Conservation (phyloP, 306 rosid genomes). For the Senna siamea region DNA sequence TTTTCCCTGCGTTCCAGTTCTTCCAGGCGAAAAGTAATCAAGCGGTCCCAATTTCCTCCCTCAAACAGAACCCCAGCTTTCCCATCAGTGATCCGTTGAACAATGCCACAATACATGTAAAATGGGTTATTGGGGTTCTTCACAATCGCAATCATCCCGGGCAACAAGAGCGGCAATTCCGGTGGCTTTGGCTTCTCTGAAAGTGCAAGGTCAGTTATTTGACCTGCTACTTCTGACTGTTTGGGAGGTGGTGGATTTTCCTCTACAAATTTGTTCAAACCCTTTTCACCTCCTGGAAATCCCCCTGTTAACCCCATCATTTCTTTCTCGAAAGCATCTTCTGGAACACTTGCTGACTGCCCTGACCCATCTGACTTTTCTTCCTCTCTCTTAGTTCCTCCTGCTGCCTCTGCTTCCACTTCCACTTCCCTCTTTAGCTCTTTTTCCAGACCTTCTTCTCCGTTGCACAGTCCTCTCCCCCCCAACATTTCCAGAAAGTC, state of each 20-base stretch:
- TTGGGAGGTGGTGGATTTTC: conserved; percentile 86
- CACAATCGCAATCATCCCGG: conserved; percentile 61
- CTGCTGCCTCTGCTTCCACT: conserved; percentile 24
- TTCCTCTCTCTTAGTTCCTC: conserved; percentile 35
- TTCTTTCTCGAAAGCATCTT: conserved; percentile 85
- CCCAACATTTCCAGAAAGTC: conserved; percentile 68
- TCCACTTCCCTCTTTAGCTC: conserved; percentile 60
- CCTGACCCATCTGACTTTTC: conserved; percentile 34
- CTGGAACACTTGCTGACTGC: conserved; percentile 33
- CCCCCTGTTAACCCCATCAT: conserved; percentile 95
- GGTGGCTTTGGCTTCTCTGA: conserved; percentile 66
- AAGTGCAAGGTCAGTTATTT: conserved; percentile 2
- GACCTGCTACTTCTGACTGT: conserved; percentile 29
- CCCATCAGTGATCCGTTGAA: conserved; percentile 76
- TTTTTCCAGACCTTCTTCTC: conserved; percentile 65
- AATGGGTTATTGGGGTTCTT: conserved; percentile 57
- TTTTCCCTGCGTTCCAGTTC: conserved; percentile 90
- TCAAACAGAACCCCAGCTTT: conserved; percentile 78
- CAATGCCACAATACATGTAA: conserved; percentile 69
- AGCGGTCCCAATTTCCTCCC: conserved; percentile 75
- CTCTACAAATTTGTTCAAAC: conserved; percentile 67
- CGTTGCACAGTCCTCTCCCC: conserved; percentile 91
- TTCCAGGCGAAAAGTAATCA: conserved; percentile 78
- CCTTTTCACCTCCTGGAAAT: conserved; percentile 94
- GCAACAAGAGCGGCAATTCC: conserved; percentile 60